Evolutionary conservation across 2,329 filamentous ascomycete genomes (phyloP), one percentile per base, ranked within the genome.

Genomic region (Graphium sp.): DNA sequence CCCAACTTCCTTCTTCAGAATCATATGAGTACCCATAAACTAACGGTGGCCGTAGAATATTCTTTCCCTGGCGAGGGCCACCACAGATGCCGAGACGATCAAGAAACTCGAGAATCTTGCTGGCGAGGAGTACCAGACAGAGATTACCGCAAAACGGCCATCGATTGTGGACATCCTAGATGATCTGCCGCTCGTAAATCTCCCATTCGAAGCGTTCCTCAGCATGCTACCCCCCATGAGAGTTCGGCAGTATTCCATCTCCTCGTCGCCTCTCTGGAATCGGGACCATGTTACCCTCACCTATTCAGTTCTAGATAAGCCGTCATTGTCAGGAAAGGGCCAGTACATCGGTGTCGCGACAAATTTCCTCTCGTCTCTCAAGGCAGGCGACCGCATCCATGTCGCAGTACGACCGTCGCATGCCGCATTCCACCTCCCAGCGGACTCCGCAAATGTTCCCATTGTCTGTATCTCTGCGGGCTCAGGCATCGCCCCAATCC

Each of bases 231-330:
- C 77, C 2, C 74, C 79, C 0, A 80, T 89, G 72, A 71, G 78
- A 17, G 62, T 80, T 22, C 66, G 78, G n/a, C 74, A 81, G 46
- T 84, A 84, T 39, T 80, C 73, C 18, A 82, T 85, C 42, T 83
- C 78, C 1, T 83, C 77, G 0, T 81, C 77, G 0, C 75, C 78
- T 0, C 56, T 81, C 0, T 57, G 55, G 35, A 61, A 74, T 35
- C 56, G 66, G 0, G 53, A 51, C 8, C 57, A 58, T 32, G 63
- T 66, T 28, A 73, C 74, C 0, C 59, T 85, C 16, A 83, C 76
- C 4, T 83, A 77, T 51, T 62, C 63, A 4, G 62, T 84, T 1
- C 59, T 80, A 28, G 60, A 74, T 26, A 56, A 55, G 3, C 62
- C 65, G 0, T 62, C 71, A 0, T 51, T 61, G 8, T 56, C 60